Base-by-base conservation (phyloP, 768 basidiomycete species). In the Tricholoma sp. region DNA sequence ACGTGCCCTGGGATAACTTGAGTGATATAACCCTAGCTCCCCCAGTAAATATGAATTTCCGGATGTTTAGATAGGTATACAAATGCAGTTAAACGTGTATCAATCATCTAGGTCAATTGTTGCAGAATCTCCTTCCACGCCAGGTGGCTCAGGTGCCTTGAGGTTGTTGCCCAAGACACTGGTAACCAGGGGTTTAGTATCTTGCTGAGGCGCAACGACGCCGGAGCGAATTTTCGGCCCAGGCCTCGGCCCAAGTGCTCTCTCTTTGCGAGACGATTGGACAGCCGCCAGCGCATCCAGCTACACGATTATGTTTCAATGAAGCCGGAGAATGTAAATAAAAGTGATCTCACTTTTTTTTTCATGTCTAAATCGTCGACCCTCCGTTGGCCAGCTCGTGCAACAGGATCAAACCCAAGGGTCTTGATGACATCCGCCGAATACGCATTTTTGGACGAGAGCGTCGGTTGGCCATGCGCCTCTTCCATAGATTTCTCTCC, bases 321-420 rank as follows among this genome's bases (percentile, higher is more conserved):
- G 28, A 39, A 33, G 36, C 20, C 54, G 52, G 24, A 36, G 41
- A 49, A 42, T 6, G 12, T 36, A 15, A 6, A 29, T 50, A 32
- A 28, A 51, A 52, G 11, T 42, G 5, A 54, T 41, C 73, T 28
- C 41, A 88, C 89, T 80, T 91, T 88, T 57, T 79, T 77, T 66
- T 81, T 77, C 18, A 79, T 68, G 10, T 70, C 73, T 8, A 68
- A 63, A 48, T 78, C 72, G 34, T 52, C 52, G 20, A 60, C 61
- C 56, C 74, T 75, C 39, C 72, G 70, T 39, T 74, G 77, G 1
- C 83, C 82, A 42, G 73, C 68, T 63, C 83, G 85, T 7, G 75
- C 64, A 2, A 83, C 81, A 24, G 91, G 91, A 69, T 94, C 89
- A 57, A 93, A 94, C 1, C 91, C 91, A 3, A 94, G 74, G 4